A percentile compares a stretch with the other conserved stretches of the same genome.
These are phyloP conservation scores for Ogataea philodendri DNA, from an alignment of 805 yeast species.

Conservation along the genomic window DNA sequence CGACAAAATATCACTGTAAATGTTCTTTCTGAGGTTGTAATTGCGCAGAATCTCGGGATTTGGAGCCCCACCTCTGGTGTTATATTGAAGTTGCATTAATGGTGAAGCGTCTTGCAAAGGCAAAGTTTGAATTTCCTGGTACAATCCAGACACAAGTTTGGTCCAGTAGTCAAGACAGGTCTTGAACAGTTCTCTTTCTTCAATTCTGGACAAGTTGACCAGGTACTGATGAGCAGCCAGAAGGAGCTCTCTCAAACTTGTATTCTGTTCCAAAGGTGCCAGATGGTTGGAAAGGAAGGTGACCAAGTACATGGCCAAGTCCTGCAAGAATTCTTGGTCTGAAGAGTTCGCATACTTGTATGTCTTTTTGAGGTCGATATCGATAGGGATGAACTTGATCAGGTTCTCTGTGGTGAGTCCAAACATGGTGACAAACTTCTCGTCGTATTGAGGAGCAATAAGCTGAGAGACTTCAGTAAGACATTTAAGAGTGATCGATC, in stretches of 20 bases:
- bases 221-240: conserved; percentile 76
- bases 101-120: conserved; percentile 75
- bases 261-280: conserved; percentile 57
- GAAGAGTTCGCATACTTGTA: conserved; percentile 73
- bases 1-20: conserved; percentile 74
- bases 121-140: conserved; percentile 78
- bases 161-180: conserved; percentile 96
- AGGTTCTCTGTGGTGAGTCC: conserved; percentile 71
- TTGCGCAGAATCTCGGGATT: conserved; percentile 76
- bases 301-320: conserved; percentile 87
- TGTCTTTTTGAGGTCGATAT: conserved; percentile 65
- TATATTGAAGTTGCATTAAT: conserved; percentile 61
- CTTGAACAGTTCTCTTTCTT: conserved; percentile 94
- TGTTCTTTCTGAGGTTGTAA: conserved; percentile 82
- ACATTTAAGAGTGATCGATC: conserved; percentile 86
- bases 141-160: conserved; percentile 75
- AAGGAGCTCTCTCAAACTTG: conserved; percentile 50
- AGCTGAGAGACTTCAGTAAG: conserved; percentile 85
- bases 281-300: conserved; percentile 80
- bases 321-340: conserved; percentile 93
- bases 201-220: conserved; percentile 81
- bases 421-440: conserved; percentile 67
- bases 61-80: conserved; percentile 70
- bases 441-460: conserved; percentile 51
- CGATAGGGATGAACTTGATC: conserved; percentile 63